Base-by-base conservation (phyloP, 192 early-diverging fungal species). In the Rhizophagus prolifer region DNA sequence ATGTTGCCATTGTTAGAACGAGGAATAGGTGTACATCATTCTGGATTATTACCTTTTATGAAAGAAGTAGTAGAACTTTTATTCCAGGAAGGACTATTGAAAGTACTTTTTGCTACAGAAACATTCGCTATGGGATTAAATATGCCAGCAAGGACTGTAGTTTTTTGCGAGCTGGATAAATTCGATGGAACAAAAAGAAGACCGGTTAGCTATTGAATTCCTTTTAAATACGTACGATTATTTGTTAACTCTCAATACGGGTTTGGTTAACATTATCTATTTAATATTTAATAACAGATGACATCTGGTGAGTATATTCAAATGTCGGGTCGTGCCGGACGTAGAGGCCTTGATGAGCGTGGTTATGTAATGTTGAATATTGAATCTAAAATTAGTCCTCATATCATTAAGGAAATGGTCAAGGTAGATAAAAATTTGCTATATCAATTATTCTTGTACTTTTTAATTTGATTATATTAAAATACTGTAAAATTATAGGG, bases 91-190 rank as follows among this genome's bases (percentile, higher is more conserved):
- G 95, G 95, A n/a, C 80, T 98, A 73, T 82, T 98, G 41, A 98
- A 98, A 83, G 95, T 95, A n/a, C 83, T 98, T 61, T 98, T 98
- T 90, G 97, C 97, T 28, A 98, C 97, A 3, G 97, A 99, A 85
- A 99, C 97, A 1, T 99, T 99, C 82, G 95, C 97, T 28, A 99
- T 99, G 73, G 97, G 97, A 28, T 84, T 99, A 70, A 99, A 99
- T 86, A 99, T 99, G 97, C 97, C 97, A 26, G 96, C 97, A 78
- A 96, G 95, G 78, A 99, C 97, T 1, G 97, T 99, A 23, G 95
- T 99, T 3, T 99, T 99, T 75, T 97, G 96, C 0, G 88, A 91
- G 65, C 92, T 96, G 6, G 89, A 92, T 67, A 99, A 99, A 75
- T 98, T 89, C 78, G 97, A 99, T 80, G 97, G 97, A 67, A 92